These are phyloP conservation scores for Remersonia thermophila DNA, from an alignment of 2,329 filamentous ascomycete species.

Conservation along the genomic window DNA sequence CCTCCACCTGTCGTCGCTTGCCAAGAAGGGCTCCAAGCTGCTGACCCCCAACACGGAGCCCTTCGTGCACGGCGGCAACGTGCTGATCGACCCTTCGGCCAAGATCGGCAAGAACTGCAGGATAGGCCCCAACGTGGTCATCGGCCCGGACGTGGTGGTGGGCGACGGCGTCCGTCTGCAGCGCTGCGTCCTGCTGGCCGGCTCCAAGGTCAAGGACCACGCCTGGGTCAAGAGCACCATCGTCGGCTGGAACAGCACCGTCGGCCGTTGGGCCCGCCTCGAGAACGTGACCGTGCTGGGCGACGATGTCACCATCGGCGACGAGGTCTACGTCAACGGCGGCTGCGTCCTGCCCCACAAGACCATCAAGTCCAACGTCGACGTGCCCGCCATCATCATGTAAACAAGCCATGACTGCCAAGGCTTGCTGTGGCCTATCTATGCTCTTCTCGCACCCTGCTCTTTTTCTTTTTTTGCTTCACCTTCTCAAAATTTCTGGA, in stretches of 20 bases:
- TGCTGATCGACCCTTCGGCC: conserved; percentile 83
- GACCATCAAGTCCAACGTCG: conserved; percentile 97
- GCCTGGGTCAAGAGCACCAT: conserved; percentile 99
- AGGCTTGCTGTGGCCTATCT: neutral
- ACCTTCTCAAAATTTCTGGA: no score
- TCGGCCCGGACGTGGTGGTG: conserved; percentile 83
- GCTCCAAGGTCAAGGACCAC: conserved; percentile 94
- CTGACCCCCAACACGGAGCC: conserved; percentile 62
- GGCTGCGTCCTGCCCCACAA: conserved; percentile 93
- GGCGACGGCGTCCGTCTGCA: conserved; percentile 91
- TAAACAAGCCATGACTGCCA: conserved; percentile 26
- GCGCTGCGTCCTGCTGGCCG: conserved; percentile 77
- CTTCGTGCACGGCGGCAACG: conserved; percentile 86
- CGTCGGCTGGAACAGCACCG: conserved; percentile 94
- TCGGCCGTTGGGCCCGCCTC: conserved; percentile 88
- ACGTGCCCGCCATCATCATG: conserved; percentile 61
- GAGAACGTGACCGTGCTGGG: conserved; percentile 98
- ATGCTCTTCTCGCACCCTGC: neutral
- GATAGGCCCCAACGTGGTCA: conserved; percentile 93
- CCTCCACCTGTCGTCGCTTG: conserved; percentile 83
- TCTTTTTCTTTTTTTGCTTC: neutral
- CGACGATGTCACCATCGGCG: conserved; percentile 93
- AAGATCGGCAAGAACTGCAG: conserved; percentile 98
- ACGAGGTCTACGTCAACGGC: conserved; percentile 98
- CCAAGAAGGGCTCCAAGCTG: conserved; percentile 79